Conservation (phyloP, 2,329 filamentous ascomycete species). For the Bimuria novae-zelandiae region DNA sequence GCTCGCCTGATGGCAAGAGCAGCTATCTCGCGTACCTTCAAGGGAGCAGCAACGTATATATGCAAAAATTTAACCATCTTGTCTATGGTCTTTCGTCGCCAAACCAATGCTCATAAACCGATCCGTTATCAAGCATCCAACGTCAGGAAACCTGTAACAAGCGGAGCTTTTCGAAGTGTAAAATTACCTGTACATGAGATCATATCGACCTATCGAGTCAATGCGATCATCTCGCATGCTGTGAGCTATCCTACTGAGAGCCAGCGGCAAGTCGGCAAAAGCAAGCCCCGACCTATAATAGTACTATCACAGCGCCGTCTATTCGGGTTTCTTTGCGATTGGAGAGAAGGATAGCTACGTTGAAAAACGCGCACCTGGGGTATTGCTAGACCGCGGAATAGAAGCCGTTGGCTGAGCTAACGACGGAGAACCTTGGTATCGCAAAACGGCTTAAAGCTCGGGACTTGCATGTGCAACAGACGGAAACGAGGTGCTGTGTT, state of each 20-base stretch:
- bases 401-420: neutral
- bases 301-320: neutral
- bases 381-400: neutral
- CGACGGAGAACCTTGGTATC: too few species aligned
- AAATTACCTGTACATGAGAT: neutral
- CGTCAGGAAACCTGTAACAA: too few species aligned
- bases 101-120: too few species aligned
- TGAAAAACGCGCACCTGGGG: neutral
- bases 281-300: neutral
- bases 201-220: neutral
- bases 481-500: too few species aligned
- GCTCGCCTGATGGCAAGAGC: constrained; percentile 1
- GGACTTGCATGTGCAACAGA: too few species aligned
- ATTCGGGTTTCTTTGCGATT: neutral
- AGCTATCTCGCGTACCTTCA: neutral
- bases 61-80: too few species aligned
- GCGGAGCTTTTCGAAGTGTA: neutral
- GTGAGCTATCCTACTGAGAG: neutral
- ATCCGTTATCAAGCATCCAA: too few species aligned
- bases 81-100: too few species aligned
- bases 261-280: neutral
- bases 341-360: neutral
- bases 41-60: neutral
- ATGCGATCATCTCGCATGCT: neutral
- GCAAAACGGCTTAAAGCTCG: too few species aligned